Evolutionary conservation across 139 green algal genomes (phyloP).

Genomic region (Yamagishiella unicocca): DNA sequence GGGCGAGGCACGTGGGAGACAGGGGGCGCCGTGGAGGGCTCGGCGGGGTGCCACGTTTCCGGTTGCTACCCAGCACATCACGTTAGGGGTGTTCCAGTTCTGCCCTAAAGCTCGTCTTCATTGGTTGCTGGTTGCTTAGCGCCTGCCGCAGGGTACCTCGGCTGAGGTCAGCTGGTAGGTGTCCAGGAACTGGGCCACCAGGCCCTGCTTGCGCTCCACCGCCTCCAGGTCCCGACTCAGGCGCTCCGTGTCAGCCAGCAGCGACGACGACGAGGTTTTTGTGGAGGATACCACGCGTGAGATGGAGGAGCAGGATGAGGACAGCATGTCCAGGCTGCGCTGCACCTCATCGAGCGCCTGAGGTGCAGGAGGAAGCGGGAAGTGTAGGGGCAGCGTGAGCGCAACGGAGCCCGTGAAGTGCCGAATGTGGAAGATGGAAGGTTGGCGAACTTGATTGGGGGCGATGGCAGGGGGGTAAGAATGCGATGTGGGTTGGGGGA

Average conservation of each 20-base stretch:
- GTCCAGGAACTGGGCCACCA: conserved; percentile 90
- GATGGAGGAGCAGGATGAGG: conserved; percentile 75
- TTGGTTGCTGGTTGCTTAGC: no score
- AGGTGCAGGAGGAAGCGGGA: neutral
- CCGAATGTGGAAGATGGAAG: no score
- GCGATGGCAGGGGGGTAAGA: neutral
- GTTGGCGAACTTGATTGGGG: neutral
- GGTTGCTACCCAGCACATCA: no score
- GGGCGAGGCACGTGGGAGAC: neutral
- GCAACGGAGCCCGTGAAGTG: neutral
- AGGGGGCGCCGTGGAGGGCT: no score
- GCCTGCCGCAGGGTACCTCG: no score
- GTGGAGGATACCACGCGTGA: conserved; percentile 53
- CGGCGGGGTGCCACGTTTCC: no score
- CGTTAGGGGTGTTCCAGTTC: no score
- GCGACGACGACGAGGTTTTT: conserved; percentile 52
- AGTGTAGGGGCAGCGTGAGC: neutral
- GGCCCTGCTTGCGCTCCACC: conserved; percentile 66
- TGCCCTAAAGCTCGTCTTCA: no score
- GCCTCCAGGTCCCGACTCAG: conserved; percentile 70
- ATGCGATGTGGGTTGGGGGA: conserved; percentile 6
- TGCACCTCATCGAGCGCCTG: conserved; percentile 90
- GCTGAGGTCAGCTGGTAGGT: conserved; percentile 93
- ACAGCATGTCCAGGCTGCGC: conserved; percentile 78
- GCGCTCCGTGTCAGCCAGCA: conserved; percentile 74